These are phyloP conservation scores for Apiotrichum porosum DNA, from an alignment of 1,284 basidiomycete genomes.

Conservation along the genomic window DNA sequence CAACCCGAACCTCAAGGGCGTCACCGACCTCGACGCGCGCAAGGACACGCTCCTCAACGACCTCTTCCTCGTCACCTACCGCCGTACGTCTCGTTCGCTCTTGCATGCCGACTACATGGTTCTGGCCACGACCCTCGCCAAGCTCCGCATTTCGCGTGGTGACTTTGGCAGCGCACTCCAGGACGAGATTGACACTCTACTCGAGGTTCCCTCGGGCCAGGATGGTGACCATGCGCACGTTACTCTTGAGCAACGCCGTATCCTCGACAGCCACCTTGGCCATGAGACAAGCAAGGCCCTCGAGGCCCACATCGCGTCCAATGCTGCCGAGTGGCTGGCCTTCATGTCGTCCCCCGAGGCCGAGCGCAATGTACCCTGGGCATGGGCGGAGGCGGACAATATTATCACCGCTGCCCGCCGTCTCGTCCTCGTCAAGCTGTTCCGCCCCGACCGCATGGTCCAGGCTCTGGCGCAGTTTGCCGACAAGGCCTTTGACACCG, in stretches of 20 bases:
- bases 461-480: slow-evolving; percentile 33
- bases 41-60: slow-evolving; percentile 83
- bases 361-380: slow-evolving; percentile 66
- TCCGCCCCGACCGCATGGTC: slow-evolving; percentile 42
- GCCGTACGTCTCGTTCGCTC: slow-evolving; percentile 82
- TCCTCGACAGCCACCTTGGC: slow-evolving; percentile 30
- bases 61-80: slow-evolving; percentile 85
- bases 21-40: slow-evolving; percentile 69
- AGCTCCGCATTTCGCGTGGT: slow-evolving; percentile 68
- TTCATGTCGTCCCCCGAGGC: slow-evolving; percentile 70
- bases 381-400: slow-evolving; percentile 56
- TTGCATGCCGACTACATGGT: slow-evolving; percentile 89
- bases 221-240: slow-evolving; percentile 14
- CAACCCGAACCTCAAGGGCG: slow-evolving; percentile 78
- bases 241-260: slow-evolving; percentile 28
- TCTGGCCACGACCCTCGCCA: slow-evolving; percentile 82
- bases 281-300: slow-evolving; percentile 61
- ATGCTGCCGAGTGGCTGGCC: slow-evolving; percentile 66
- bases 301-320: slow-evolving; percentile 60
- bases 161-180: slow-evolving; percentile 65
- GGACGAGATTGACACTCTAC: slow-evolving; percentile 82
- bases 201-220: slow-evolving; percentile 58
- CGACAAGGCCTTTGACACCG: slow-evolving; percentile 37
- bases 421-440: slow-evolving; percentile 36
- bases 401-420: slow-evolving; percentile 29